These are phyloP conservation scores for Aureobasidium sp. DNA, from an alignment of 2,329 filamentous ascomycete species.

Conservation along the genomic window DNA sequence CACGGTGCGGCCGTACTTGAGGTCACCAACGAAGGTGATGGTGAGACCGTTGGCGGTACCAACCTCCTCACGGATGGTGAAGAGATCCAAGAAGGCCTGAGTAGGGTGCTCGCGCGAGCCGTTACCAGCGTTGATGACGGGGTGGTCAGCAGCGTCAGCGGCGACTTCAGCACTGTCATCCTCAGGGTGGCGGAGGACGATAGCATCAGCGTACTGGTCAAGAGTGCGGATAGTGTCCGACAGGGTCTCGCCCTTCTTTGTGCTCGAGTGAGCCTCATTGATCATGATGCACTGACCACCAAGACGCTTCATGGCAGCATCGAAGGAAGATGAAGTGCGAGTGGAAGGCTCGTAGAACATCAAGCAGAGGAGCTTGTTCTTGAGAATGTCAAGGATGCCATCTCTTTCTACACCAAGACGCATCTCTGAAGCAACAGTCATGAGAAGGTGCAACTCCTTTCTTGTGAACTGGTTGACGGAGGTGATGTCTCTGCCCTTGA, in stretches of 20 bases:
- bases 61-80: constrained; percentile 95
- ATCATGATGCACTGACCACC: constrained; percentile 80
- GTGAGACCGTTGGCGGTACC: constrained; percentile 92
- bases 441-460: constrained; percentile 81
- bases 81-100: constrained; percentile 93
- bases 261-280: constrained; percentile 75
- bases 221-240: constrained; percentile 91
- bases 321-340: constrained; percentile 88
- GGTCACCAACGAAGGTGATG: constrained; percentile 91
- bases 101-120: constrained; percentile 94
- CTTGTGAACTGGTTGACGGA: constrained; percentile 87
- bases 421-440: constrained; percentile 98
- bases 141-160: constrained; percentile 78
- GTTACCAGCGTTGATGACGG: constrained; percentile 95
- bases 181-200: constrained; percentile 90
- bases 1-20: constrained; percentile 86
- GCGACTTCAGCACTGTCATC: constrained; percentile 73
- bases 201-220: constrained; percentile 86
- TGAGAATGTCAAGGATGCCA: constrained; percentile 78
- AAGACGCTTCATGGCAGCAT: constrained; percentile 96
- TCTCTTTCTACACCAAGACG: constrained; percentile 87
- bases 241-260: constrained; percentile 87
- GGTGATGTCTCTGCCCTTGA: constrained; percentile 83
- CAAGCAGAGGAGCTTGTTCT: constrained; percentile 76
- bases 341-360: constrained; percentile 99